Conservation (phyloP, 805 yeast species). For the Candida sonorensis region DNA sequence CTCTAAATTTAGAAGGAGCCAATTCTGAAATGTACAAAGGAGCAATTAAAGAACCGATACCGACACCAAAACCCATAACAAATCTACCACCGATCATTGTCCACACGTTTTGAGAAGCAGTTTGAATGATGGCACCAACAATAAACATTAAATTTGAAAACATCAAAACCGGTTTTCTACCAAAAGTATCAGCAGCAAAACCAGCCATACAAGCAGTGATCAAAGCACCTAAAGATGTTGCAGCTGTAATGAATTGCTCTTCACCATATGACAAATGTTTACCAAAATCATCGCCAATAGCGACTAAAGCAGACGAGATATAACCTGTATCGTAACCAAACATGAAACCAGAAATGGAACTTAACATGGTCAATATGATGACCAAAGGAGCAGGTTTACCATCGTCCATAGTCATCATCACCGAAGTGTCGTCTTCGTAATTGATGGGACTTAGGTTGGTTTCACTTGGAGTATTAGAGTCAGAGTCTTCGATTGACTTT, state of each 20-base stretch:
- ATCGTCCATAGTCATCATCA: constrained; percentile 33
- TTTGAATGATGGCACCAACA: constrained; percentile 79
- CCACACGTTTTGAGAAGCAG: constrained; percentile 78
- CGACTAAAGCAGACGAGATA: constrained; percentile 49
- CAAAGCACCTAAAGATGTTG: constrained; percentile 91
- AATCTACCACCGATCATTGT: constrained; percentile 89
- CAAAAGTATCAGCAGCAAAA: constrained; percentile 69
- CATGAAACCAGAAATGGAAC: constrained; percentile 54
- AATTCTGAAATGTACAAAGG: constrained; percentile 89
- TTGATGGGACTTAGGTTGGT: constrained; percentile 25
- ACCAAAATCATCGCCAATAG: constrained; percentile 41
- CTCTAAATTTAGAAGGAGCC: constrained; percentile 89
- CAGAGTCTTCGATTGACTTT: constrained; percentile 1
- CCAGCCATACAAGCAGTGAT: constrained; percentile 79
- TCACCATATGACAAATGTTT: constrained; percentile 33
- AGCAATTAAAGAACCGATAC: constrained; percentile 89
- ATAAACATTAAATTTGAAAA: constrained; percentile 70
- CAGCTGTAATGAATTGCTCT: constrained; percentile 71
- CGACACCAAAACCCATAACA: constrained; percentile 94
- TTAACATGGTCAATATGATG: constrained; percentile 38
- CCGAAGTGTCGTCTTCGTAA: constrained; percentile 44
- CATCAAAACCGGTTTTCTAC: constrained; percentile 80
- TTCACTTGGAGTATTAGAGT: background rate
- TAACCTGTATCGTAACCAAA: constrained; percentile 59
- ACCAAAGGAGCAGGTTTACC: constrained; percentile 34